Evolutionary conservation across 352 stramenopile genomes (phyloP).

Genomic region (Pythium guiyangense): DNA sequence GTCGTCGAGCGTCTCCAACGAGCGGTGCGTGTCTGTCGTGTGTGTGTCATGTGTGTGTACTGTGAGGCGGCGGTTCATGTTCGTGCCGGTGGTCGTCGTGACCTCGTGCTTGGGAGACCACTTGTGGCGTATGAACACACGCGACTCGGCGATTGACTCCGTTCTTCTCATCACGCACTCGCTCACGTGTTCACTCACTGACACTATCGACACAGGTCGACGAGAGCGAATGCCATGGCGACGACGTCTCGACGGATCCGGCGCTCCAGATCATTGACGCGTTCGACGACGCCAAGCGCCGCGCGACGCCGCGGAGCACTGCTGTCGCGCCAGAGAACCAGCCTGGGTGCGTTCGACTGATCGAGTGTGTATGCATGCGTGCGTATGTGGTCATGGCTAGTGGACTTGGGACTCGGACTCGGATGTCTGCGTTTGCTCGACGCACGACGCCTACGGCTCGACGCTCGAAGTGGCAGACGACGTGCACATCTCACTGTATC

Average conservation of each 20-base stretch:
- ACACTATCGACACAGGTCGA: background rate
- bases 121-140: background rate
- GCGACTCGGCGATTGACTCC: no score
- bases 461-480: no score
- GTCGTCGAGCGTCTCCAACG: constrained; percentile 34
- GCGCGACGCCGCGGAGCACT: constrained; percentile 28
- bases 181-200: background rate
- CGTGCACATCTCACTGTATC: no score
- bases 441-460: no score
- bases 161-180: no score
- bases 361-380: background rate
- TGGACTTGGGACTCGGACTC: constrained; percentile 8
- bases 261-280: constrained; percentile 28
- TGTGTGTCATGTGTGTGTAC: no score
- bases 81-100: no score
- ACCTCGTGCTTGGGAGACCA: background rate
- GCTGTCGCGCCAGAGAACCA: constrained; percentile 42
- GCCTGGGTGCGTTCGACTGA: constrained; percentile 30
- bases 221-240: background rate
- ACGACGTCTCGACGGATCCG: constrained; percentile 14
- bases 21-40: no score
- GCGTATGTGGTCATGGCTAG: background rate
- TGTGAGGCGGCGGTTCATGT: no score
- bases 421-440: background rate
- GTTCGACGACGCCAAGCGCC: constrained; percentile 58